These are phyloP conservation scores for Gloeostereum incarnatum DNA, from an alignment of 768 basidiomycete species.

Conservation along the genomic window DNA sequence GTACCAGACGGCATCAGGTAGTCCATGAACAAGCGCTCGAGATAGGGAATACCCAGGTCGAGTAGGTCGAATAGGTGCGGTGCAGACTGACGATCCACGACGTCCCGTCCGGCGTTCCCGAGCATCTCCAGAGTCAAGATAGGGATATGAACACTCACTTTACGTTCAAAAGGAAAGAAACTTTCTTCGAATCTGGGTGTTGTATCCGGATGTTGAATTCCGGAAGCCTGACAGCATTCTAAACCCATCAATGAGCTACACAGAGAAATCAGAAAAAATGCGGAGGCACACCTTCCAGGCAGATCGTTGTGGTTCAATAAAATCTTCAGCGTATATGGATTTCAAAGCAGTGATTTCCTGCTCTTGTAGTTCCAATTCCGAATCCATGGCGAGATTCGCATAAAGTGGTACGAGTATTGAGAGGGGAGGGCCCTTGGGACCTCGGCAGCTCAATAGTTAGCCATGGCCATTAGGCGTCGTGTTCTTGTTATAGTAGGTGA, in stretches of 20 bases:
- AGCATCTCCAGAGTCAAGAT: too few species aligned
- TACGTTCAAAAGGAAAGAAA: slow-evolving; percentile 59
- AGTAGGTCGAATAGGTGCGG: too few species aligned
- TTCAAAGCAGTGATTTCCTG: slow-evolving; percentile 70
- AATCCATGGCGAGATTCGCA: slow-evolving; percentile 70
- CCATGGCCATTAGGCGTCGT: too few species aligned
- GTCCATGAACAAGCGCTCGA: too few species aligned
- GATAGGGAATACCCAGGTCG: too few species aligned
- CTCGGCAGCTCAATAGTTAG: too few species aligned
- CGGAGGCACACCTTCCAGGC: slow-evolving; percentile 65
- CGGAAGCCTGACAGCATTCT: slow-evolving; percentile 62
- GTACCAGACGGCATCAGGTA: too few species aligned
- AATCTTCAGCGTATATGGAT: slow-evolving; percentile 76
- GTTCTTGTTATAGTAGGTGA: too few species aligned
- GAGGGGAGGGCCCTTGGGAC: background rate
- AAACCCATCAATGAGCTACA: background rate
- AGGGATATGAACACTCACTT: slow-evolving; percentile 46
- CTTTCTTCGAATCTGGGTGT: slow-evolving; percentile 53
- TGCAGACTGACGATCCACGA: too few species aligned
- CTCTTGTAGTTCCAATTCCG: slow-evolving; percentile 55
- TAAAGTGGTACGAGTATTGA: background rate
- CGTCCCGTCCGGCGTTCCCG: too few species aligned
- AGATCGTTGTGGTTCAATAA: slow-evolving; percentile 65
- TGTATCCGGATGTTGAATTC: slow-evolving; percentile 71
- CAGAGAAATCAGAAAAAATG: background rate